Base-by-base conservation (phyloP, 352 stramenopile species). In the Aphanomyces cochlioides region DNA sequence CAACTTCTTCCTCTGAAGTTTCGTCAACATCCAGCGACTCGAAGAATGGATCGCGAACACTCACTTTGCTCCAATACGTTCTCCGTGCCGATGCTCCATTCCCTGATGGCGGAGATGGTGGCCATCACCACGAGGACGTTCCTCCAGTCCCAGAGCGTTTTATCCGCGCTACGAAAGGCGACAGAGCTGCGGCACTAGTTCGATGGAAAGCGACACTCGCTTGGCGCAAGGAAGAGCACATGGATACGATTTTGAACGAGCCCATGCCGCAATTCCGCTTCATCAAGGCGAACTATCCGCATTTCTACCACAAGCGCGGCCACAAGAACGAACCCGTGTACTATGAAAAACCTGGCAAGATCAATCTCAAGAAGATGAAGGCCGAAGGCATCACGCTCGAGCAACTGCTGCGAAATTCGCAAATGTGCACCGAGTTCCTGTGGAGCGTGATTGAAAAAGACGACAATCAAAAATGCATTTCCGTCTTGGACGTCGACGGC, bases 201-300 rank as follows among this genome's bases (percentile, higher is more conserved):
- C 81, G 87, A 28, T 93, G 92, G 70, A 74, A 92, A 50, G 76
- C 81, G 38, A 95, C 83, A 67, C 79, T 86, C 5, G 73, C 83
- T 77, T 97, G 90, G 90, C 79, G 90, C 21, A 77, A 83, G 28
- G 84, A 90, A 15, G 79, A 96, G 73, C 79, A 85, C 13, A 73
- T 97, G n/a, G 87, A 95, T 75, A 68, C 28, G 6, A 92, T 97
- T 47, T 81, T 97, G 41, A 74, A 75, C 17, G 66, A 78, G 13
- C 81, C 87, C 40, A 89, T 69, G 63, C 84, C 81, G 53, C 75
- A 89, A 58, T 96, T 95, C 61, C 79, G 87, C 60, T 84, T 81
- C 38, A 97, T 97, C 77, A 97, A 97, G 74, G 75, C 87, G 28
- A 95, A 97, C 75, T 97, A 97, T 76, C 88, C 90, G 50, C 88